Percentiles rank a stretch among this genome's conserved stretches.
phyloP scores from a whole-genome alignment of 129 eudicot genomes.

The Pittosporum tobira region DNA sequence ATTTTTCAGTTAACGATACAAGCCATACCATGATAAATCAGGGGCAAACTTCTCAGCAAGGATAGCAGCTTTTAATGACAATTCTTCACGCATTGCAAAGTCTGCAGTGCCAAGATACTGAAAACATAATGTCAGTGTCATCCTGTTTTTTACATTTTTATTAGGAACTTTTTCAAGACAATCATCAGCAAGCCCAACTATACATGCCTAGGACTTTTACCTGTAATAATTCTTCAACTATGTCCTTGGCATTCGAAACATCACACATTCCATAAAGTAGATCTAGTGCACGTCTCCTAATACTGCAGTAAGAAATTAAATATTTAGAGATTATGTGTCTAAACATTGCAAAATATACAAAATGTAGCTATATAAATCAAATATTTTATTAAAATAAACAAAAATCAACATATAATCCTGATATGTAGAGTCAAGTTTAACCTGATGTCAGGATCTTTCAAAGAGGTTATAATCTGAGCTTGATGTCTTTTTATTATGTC shows the following conservation, averaged over 20 bases:
- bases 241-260: conserved; percentile 96
- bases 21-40: conserved; percentile 82
- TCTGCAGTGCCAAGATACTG: conserved; percentile 95
- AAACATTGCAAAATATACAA: background rate
- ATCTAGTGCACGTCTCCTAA: conserved; percentile 94
- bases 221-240: conserved; percentile 96
- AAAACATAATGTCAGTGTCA: conserved; percentile 23
- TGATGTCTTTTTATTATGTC: conserved; percentile 95
- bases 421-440: conserved; percentile 15
- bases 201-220: conserved; percentile 22
- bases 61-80: conserved; percentile 92
- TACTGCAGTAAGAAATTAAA: conserved; percentile 33
- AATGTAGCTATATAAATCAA: background rate
- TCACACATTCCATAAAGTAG: conserved; percentile 99
- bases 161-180: background rate
- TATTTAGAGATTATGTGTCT: background rate
- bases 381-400: no score
- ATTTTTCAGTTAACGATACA: conserved; percentile 5
- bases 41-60: conserved; percentile 99
- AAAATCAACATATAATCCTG: background rate
- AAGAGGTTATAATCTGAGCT: conserved; percentile 89
- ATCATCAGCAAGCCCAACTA: conserved; percentile 10
- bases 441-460: conserved; percentile 99
- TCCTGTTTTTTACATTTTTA: background rate
- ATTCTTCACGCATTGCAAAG: conserved; percentile 98